Base-by-base conservation (phyloP, 139 green algal species). In the Haematococcus sp. region DNA sequence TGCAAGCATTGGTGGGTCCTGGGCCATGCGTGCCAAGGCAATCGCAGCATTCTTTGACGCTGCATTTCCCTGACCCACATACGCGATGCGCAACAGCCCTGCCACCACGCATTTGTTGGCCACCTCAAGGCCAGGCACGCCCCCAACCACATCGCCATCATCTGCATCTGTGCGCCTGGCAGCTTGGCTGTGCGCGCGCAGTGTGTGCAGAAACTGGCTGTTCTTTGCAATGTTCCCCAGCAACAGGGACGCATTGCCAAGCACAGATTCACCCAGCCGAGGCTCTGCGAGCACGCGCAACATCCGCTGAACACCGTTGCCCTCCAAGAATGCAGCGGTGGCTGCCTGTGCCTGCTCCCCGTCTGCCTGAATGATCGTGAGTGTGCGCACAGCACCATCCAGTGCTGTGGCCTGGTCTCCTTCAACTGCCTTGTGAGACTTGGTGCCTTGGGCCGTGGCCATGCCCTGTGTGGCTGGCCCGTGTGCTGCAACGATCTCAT, bases 11-110 rank as follows among this genome's bases (percentile, higher is more conserved):
- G 22, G 27, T 13, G 56, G 31, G 35, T 90, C 71, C 32, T 86
- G 70, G 13, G 85, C 81, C 70, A 92, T 59, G 1, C 79, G 65
- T 28, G 88, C 88, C 40, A 90, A 59, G 34, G 81, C 81, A 52
- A 93, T 92, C 30, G 81, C 81, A 7, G 88, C 88, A 75, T 93
- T 93, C 59, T 82, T 86, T 49, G 51, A 76, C 9, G 64, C 76
- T 28, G 58, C 59, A 71, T 73, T 82, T 52, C 79, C 84, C 33
- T 73, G 71, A 3, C 76, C 68, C 28, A 79, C 71, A 43, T 88
- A 77, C 4, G 85, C 88, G 28, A 87, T 75, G 13, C 63, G 1
- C 19, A 90, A 56, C 54, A 90, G 74, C 63, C 64, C 30, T 30
- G 68, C 49, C 13, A 90, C 86, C 15, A 81, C 74, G 51, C 63